Percentiles rank a stretch among this genome's conserved stretches.
phyloP scores from a whole-genome alignment of 768 basidiomycete species.

The Phanerochaete carnosa region DNA sequence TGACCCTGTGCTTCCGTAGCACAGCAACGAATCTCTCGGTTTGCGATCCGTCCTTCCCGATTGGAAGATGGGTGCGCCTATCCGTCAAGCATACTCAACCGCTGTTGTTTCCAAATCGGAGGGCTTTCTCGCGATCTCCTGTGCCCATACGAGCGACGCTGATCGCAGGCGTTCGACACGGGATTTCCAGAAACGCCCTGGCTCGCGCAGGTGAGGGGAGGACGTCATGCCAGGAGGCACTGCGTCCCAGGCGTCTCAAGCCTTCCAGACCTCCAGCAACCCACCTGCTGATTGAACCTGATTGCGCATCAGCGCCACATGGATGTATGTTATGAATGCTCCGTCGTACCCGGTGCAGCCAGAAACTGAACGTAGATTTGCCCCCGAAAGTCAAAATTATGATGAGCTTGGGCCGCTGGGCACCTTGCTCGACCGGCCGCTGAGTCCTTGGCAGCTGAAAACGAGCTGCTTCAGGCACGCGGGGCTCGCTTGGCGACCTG shows the following conservation, averaged over 20 bases:
- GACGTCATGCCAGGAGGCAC: background rate
- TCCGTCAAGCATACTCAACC: background rate
- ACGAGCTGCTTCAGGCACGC: background rate
- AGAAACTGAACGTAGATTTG: no score
- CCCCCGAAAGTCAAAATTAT: no score
- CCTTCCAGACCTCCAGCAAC: background rate
- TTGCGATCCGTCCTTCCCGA: background rate
- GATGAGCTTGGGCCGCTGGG: background rate
- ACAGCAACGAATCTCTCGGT: background rate
- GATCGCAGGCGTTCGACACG: background rate
- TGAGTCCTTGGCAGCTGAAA: background rate
- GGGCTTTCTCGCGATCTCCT: background rate
- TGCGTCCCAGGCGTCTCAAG: no score
- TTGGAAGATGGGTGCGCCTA: background rate
- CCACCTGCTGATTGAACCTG: background rate
- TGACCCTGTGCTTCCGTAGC: background rate
- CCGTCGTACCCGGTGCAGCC: no score
- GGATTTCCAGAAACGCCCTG: background rate
- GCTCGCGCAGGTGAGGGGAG: background rate
- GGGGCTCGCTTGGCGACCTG: background rate
- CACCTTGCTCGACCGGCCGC: background rate
- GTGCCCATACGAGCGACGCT: background rate
- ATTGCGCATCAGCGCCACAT: background rate
- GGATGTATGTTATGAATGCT: no score
- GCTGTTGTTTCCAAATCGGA: background rate